Evolutionary conservation across 768 basidiomycete genomes (phyloP).

Genomic region (Trametes cubensis): DNA sequence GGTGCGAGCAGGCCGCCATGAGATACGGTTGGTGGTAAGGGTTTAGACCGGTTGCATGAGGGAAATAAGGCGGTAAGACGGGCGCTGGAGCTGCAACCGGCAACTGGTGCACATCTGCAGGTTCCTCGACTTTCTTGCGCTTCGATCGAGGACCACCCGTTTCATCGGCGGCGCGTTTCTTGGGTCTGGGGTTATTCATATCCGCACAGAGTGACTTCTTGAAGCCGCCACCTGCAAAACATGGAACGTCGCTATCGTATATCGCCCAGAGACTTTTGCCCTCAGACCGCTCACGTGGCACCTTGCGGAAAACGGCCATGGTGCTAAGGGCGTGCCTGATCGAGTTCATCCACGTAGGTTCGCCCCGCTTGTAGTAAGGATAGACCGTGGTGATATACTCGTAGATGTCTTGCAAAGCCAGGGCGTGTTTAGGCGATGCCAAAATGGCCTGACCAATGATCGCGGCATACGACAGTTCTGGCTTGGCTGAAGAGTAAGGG

Average conservation of each 20-base stretch:
- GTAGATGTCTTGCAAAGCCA: constrained; percentile 95
- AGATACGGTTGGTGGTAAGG: constrained; percentile 78
- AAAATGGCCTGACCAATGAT: constrained; percentile 94
- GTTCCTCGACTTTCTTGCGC: constrained; percentile 33
- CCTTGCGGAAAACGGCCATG: constrained; percentile 88
- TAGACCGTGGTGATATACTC: constrained; percentile 94
- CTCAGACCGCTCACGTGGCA: constrained; percentile 71
- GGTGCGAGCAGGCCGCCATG: constrained; percentile 53
- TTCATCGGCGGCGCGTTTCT: constrained; percentile 41
- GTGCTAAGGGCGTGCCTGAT: constrained; percentile 96
- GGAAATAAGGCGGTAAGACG: constrained; percentile 34
- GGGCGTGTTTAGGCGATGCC: constrained; percentile 77
- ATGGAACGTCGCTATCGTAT: constrained; percentile 77
- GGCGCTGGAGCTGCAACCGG: constrained; percentile 28
- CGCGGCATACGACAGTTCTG: constrained; percentile 90
- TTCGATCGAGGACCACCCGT: constrained; percentile 30
- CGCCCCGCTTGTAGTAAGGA: constrained; percentile 90
- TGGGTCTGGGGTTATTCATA: constrained; percentile 41
- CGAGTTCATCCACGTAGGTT: constrained; percentile 97
- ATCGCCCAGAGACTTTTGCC: constrained; percentile 90
- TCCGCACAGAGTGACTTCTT: constrained; percentile 57
- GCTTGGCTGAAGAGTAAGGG: constrained; percentile 79
- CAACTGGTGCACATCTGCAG: background rate
- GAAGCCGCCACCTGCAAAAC: constrained; percentile 85
- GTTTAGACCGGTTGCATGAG: constrained; percentile 36